These are phyloP conservation scores for Wickerhamiella azymoides DNA, from an alignment of 805 yeast genomes.

Conservation along the genomic window DNA sequence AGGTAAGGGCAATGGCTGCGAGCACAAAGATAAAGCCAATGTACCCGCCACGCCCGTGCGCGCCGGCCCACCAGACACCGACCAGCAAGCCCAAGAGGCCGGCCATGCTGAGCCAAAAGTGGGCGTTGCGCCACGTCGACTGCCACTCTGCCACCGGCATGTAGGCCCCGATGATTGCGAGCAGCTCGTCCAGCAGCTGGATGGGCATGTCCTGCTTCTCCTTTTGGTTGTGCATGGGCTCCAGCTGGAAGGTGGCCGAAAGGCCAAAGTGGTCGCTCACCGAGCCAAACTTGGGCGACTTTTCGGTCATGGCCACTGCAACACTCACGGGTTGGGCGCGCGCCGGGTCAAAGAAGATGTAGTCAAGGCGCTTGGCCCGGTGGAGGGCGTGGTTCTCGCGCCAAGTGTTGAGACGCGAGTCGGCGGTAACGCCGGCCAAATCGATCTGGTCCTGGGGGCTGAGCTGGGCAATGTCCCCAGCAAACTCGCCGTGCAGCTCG, in stretches of 20 bases:
- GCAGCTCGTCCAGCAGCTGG: conserved; percentile 36
- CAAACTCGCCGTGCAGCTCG: conserved; percentile 37
- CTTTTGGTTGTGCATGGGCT: neutral
- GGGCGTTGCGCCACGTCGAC: conserved; percentile 46
- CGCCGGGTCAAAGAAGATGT: conserved; percentile 59
- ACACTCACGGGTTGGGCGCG: conserved; percentile 46
- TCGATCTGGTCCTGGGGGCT: conserved; percentile 49
- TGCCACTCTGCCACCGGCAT: conserved; percentile 44
- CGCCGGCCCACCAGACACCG: conserved; percentile 45
- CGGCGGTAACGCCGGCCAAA: conserved; percentile 79
- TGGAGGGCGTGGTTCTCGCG: conserved; percentile 36
- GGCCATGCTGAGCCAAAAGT: conserved; percentile 44
- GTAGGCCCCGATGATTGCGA: conserved; percentile 35
- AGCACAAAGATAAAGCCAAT: conserved; percentile 52
- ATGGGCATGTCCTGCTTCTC: neutral
- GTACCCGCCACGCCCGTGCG: conserved; percentile 36
- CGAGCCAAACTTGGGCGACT: conserved; percentile 53
- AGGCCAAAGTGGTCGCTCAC: conserved; percentile 87
- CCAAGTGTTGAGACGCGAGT: conserved; percentile 80
- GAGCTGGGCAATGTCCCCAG: conserved; percentile 31
- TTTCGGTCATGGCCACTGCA: conserved; percentile 59
- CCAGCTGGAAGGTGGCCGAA: conserved; percentile 18
- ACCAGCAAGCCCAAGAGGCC: conserved; percentile 41
- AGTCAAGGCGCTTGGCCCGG: conserved; percentile 83
- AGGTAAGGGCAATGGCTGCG: conserved; percentile 39